These are phyloP conservation scores for Exophiala viscosa DNA, from an alignment of 2,329 filamentous ascomycete genomes.

Conservation along the genomic window DNA sequence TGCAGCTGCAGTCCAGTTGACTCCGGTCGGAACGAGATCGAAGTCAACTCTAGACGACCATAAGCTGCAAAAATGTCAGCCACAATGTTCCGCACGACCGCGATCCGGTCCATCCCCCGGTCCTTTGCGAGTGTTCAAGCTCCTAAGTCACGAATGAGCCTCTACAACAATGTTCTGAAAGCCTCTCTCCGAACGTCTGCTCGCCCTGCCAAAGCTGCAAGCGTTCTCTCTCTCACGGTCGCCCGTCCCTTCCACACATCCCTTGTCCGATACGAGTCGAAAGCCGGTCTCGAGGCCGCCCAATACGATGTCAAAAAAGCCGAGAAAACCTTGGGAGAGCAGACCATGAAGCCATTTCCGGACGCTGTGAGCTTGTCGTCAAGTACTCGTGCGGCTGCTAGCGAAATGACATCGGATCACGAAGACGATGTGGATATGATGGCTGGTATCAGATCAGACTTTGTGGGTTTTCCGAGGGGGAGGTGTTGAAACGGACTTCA, in stretches of 20 bases:
- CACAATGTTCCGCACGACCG: conserved; percentile 46
- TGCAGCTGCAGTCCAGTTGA: conserved; percentile 23
- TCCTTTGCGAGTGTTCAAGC: conserved; percentile 36
- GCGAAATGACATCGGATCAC: conserved; percentile 34
- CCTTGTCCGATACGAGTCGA: conserved; percentile 48
- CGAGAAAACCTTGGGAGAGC: conserved; percentile 50
- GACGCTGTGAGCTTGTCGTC: conserved; percentile 60
- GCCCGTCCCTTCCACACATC: conserved; percentile 47
- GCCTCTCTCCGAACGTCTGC: conserved; percentile 40
- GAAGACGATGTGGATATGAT: conserved; percentile 49
- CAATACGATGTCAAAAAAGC: conserved; percentile 35
- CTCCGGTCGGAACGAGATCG: conserved; percentile 18
- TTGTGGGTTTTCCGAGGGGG: conserved; percentile 49
- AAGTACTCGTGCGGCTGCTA: conserved; percentile 49
- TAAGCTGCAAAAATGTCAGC: conserved; percentile 26
- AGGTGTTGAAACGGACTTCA: neutral
- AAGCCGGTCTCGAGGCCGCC: conserved; percentile 24
- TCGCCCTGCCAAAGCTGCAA: conserved; percentile 36
- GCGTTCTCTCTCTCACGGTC: conserved; percentile 41
- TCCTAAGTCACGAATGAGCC: conserved; percentile 16
- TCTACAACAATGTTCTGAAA: conserved; percentile 42
- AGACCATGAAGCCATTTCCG: conserved; percentile 59
- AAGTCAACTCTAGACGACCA: conserved; percentile 30
- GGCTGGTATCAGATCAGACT: conserved; percentile 51
- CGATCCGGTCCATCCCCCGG: conserved; percentile 44